Conservation (phyloP, 2,329 filamentous ascomycete genomes). For the Claviceps fusiformis region DNA sequence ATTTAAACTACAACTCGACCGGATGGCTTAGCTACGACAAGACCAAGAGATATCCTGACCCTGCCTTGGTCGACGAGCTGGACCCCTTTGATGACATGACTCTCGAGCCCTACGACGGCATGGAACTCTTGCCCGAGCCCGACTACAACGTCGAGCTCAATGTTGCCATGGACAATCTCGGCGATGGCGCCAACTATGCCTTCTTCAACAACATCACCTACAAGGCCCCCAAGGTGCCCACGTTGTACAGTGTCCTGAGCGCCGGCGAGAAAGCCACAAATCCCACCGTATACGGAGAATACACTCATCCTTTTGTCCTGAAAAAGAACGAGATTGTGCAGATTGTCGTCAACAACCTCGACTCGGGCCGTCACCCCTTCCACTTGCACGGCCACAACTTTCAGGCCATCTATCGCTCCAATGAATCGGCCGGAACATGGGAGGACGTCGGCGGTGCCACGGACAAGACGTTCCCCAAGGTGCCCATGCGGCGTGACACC, state of each 20-base stretch:
- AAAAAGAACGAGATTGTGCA: constrained; percentile 55
- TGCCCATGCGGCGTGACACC: constrained; percentile 56
- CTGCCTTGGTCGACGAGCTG: constrained; percentile 46
- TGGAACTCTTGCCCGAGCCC: constrained; percentile 45
- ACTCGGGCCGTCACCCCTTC: constrained; percentile 59
- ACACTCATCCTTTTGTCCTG: constrained; percentile 55
- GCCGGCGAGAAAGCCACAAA: constrained; percentile 45
- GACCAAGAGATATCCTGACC: constrained; percentile 28
- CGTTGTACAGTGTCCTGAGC: constrained; percentile 62
- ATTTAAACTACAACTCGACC: constrained; percentile 55
- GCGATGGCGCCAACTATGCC: constrained; percentile 46
- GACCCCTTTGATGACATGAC: constrained; percentile 60
- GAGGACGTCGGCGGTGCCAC: constrained; percentile 30
- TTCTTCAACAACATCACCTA: constrained; percentile 73
- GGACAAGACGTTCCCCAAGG: constrained; percentile 30
- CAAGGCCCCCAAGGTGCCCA: constrained; percentile 59
- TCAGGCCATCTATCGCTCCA: constrained; percentile 49
- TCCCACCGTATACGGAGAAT: constrained; percentile 49
- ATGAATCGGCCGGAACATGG: constrained; percentile 43
- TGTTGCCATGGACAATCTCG: constrained; percentile 48
- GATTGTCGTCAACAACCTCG: constrained; percentile 64
- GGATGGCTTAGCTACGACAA: constrained; percentile 50
- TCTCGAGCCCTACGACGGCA: constrained; percentile 55
- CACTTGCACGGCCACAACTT: constrained; percentile 68
- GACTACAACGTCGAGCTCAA: constrained; percentile 50